Percentiles rank a stretch among this genome's conserved stretches.
Evolutionary conservation across 2,329 filamentous ascomycete genomes (phyloP).

Genomic region (Curvularia spicifera): DNA sequence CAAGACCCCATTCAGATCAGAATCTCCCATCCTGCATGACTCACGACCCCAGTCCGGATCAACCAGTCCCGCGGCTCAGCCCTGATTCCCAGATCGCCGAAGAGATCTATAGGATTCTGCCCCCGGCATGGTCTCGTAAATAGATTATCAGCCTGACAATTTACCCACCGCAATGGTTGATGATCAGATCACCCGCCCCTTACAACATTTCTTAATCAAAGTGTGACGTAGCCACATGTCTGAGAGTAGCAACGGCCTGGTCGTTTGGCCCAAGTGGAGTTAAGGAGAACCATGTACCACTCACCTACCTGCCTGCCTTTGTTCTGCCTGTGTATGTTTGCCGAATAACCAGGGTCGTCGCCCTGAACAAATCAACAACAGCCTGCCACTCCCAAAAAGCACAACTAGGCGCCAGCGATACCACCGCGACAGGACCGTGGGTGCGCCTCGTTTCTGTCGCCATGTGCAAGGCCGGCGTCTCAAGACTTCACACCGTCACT

Average conservation of each 20-base stretch:
- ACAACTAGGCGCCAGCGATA: background rate
- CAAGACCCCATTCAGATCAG: conserved; percentile 1
- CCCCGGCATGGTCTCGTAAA: conserved; percentile 7
- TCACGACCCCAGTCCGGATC: conserved; percentile 14
- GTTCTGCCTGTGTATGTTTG: background rate
- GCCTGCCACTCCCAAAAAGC: conserved; percentile 7
- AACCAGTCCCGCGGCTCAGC: conserved; percentile 13
- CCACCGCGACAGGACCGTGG: background rate
- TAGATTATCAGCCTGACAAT: conserved; percentile 6
- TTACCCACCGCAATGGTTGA: conserved; percentile 11
- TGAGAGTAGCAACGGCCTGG: background rate
- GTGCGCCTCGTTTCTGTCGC: background rate
- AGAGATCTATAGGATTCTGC: conserved; percentile 5
- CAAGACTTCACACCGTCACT: background rate
- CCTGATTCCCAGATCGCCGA: conserved; percentile 13
- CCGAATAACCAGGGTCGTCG: conserved; percentile 2
- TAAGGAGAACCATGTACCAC: conserved; percentile 9
- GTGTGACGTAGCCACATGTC: conserved; percentile 11
- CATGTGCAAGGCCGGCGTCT: background rate
- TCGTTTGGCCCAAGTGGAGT: conserved; percentile 4
- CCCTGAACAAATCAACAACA: conserved; percentile 5
- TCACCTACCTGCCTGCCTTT: background rate
- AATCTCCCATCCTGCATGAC: conserved; percentile 9
- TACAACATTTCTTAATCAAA: conserved; percentile 6
- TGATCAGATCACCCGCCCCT: conserved; percentile 12